Conservation (phyloP, 2,329 filamentous ascomycete species). For the Berkeleyomyces rouxiae region DNA sequence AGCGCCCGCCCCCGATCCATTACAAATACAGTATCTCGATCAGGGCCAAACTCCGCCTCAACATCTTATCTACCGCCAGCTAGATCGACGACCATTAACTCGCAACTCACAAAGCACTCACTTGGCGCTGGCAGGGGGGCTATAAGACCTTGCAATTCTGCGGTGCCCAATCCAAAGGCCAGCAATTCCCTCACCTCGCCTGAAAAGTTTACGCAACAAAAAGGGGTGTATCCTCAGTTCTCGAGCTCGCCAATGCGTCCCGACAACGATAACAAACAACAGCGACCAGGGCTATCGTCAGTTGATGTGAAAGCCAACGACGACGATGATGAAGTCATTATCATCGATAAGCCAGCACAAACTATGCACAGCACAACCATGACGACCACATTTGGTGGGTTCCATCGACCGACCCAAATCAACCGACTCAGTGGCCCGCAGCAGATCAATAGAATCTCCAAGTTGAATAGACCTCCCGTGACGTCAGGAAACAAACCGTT, state of each 20-base stretch:
- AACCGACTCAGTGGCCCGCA: conserved; percentile 6
- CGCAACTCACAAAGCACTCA: conserved; percentile 24
- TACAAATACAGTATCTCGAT: neutral
- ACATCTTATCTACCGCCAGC: neutral
- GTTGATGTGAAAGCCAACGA: conserved; percentile 9
- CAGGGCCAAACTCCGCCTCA: neutral
- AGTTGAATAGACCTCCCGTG: conserved; percentile 26
- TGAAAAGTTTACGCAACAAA: conserved; percentile 8
- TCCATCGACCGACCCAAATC: conserved; percentile 30
- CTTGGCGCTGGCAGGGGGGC: conserved; percentile 19
- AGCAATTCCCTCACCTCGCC: neutral
- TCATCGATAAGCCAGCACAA: conserved; percentile 23
- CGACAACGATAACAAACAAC: conserved; percentile 2
- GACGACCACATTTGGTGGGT: conserved; percentile 22
- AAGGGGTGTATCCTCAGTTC: conserved; percentile 36
- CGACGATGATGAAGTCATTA: conserved; percentile 19
- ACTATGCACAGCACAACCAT: conserved; percentile 38
- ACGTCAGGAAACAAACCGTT: conserved; percentile 27
- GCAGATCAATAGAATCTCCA: conserved; percentile 26
- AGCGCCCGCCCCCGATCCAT: neutral
- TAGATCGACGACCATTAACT: conserved; percentile 17
- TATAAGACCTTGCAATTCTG: neutral
- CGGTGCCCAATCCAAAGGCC: conserved; percentile 12
- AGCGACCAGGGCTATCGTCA: neutral
- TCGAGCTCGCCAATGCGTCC: conserved; percentile 38